phyloP scores from a whole-genome alignment of 2,329 filamentous ascomycete genomes.

The Ophiosphaerella narmari region DNA sequence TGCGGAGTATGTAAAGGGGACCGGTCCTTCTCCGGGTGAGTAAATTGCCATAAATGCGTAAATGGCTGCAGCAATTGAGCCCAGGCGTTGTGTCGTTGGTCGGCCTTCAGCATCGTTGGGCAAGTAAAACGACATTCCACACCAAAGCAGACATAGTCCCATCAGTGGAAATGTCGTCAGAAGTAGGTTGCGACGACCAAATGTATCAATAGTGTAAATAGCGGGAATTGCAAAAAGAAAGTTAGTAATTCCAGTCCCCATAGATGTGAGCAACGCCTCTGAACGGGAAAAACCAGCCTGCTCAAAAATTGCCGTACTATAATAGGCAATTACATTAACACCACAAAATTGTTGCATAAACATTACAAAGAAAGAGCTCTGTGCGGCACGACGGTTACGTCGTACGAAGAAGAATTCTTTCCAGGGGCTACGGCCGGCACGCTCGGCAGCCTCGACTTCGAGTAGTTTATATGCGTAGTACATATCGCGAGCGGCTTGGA shows the following conservation, averaged over 20 bases:
- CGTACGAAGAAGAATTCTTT: constrained; percentile 41
- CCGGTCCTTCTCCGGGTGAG: constrained; percentile 36
- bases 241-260: constrained; percentile 53
- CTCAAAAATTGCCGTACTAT: constrained; percentile 35
- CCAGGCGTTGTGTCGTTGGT: constrained; percentile 27
- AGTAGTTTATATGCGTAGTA: constrained; percentile 54
- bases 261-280: constrained; percentile 46
- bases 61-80: constrained; percentile 46
- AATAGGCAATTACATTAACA: constrained; percentile 33
- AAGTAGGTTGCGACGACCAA: constrained; percentile 50
- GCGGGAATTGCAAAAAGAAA: constrained; percentile 52
- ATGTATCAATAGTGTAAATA: constrained; percentile 52
- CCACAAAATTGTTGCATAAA: constrained; percentile 41
- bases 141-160: constrained; percentile 45
- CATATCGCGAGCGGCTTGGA: constrained; percentile 61
- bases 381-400: constrained; percentile 41
- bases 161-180: constrained; percentile 55
- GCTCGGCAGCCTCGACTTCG: constrained; percentile 43
- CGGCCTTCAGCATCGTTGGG: constrained; percentile 14
- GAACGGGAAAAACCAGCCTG: constrained; percentile 41
- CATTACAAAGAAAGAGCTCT: constrained; percentile 43
- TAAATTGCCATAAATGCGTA: constrained; percentile 59
- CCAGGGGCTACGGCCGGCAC: constrained; percentile 36
- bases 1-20: constrained; percentile 47
- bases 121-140: constrained; percentile 36